A percentile compares a stretch with the other conserved stretches of the same genome.
Evolutionary conservation across 2,329 filamentous ascomycete genomes (phyloP).

Genomic region (Diplodia intermedia): DNA sequence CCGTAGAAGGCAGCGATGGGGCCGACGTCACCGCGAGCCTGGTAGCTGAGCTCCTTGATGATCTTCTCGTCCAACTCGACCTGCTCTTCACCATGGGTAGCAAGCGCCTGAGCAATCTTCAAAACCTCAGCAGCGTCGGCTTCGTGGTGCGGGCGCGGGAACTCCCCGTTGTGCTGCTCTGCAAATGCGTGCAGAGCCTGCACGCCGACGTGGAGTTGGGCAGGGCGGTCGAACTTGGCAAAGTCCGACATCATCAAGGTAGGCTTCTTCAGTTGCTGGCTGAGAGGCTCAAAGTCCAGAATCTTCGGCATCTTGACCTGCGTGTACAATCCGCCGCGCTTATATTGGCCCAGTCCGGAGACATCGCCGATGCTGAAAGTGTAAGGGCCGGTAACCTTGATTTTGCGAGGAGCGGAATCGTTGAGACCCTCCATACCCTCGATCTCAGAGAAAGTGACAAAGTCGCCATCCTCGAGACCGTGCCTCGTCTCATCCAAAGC

Average conservation of each 20-base stretch:
- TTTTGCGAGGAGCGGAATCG: slow-evolving; percentile 80
- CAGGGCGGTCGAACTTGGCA: slow-evolving; percentile 95
- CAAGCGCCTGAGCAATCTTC: slow-evolving; percentile 75
- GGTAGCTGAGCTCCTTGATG: slow-evolving; percentile 90
- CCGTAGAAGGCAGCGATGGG: slow-evolving; percentile 96
- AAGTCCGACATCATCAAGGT: slow-evolving; percentile 93
- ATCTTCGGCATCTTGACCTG: slow-evolving; percentile 99
- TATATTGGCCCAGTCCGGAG: slow-evolving; percentile 82
- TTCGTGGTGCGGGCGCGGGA: slow-evolving; percentile 84
- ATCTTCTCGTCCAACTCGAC: slow-evolving; percentile 90
- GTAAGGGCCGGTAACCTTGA: slow-evolving; percentile 92
- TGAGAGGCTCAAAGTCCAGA: slow-evolving; percentile 84
- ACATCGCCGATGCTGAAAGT: slow-evolving; percentile 98
- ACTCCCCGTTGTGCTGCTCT: slow-evolving; percentile 70
- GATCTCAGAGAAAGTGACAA: slow-evolving; percentile 91
- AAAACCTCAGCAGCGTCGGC: slow-evolving; percentile 81
- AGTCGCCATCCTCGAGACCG: slow-evolving; percentile 94
- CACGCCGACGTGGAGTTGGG: slow-evolving; percentile 89
- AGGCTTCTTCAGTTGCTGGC: slow-evolving; percentile 79
- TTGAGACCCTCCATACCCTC: slow-evolving; percentile 93
- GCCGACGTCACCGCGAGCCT: slow-evolving; percentile 87
- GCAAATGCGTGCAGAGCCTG: slow-evolving; percentile 90
- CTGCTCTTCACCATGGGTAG: slow-evolving; percentile 70
- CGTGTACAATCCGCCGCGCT: slow-evolving; percentile 85
- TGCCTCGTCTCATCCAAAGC: slow-evolving; percentile 94